Evolutionary conservation across 2,329 filamentous ascomycete genomes (phyloP), one percentile per base, ranked within the genome.

Genomic region (Diaporthe humulicola): DNA sequence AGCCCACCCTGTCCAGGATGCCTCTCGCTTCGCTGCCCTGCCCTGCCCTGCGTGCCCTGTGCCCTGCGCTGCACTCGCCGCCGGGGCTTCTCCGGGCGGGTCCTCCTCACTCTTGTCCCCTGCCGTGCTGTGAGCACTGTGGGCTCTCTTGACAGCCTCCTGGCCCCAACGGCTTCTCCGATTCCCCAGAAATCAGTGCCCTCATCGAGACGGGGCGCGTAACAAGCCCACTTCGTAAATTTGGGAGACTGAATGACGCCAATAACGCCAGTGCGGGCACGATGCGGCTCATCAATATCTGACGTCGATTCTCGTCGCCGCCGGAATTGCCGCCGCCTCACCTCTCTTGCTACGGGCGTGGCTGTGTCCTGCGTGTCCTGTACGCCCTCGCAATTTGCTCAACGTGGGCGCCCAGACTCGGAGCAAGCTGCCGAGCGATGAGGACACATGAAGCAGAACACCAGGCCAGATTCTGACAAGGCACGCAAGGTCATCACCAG

Each of bases 101-200:
- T 33, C 54, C 52, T 57, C 28, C 57, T 42, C 60, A 57, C 28
- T 19, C 71, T 69, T 56, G 69, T 45, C 60, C 45, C 50, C 33
- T 71, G 72, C 48, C 74, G 56, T 33, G 64, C 33, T 54, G 48
- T 52, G 33, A 40, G 75, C 75, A 76, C 75, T 76, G 75, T 76
- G 75, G 42, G n/a, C n/a, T 64, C 48, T 70, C 28, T 15, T 64
- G 69, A 72, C 75, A 67, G 69, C 73, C 61, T 45, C 61, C 73
- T 74, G 54, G 72, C 48, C 56, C 69, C 73, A 71, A 76, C 75
- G 75, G 75, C 75, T 61, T 76, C 58, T 73, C 75, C 75, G 75
- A 72, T 74, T 76, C 73, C 73, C 74, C 74, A 76, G 74, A 76
- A 74, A 74, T 74, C 38, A 57, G 56, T 69, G 72, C 73, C 36